A percentile compares a stretch with the other conserved stretches of the same genome.
Conservation (phyloP, 2,329 filamentous ascomycete species). For the Monilinia vaccinii-corymbosi region DNA sequence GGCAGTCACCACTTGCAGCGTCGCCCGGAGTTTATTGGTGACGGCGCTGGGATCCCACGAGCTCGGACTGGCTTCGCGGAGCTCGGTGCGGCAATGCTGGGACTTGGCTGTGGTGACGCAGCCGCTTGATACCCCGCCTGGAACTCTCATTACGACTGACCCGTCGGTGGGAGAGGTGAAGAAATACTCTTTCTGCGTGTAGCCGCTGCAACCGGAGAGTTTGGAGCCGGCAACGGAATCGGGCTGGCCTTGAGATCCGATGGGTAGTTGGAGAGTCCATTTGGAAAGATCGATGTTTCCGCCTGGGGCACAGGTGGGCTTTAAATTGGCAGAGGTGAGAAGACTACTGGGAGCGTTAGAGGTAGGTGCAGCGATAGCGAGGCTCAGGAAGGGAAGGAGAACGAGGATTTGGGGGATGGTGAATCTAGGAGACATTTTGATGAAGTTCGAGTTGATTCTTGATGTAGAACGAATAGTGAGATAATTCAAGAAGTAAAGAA, state of each 20-base stretch:
- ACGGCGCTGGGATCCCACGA: conserved; percentile 30
- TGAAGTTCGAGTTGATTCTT: not conserved
- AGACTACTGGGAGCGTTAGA: not conserved
- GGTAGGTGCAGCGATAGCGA: not conserved
- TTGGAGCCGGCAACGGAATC: conserved; percentile 26
- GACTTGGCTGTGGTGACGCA: conserved; percentile 35
- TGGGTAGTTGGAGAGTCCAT: conserved; percentile 34
- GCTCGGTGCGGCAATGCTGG: conserved; percentile 35
- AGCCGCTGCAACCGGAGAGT: conserved; percentile 33
- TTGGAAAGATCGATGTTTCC: conserved; percentile 30
- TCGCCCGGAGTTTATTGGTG: conserved; percentile 30
- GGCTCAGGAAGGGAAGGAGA: conserved; percentile 1
- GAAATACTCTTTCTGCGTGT: conserved; percentile 30
- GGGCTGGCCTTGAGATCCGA: conserved; percentile 26
- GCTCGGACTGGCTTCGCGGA: conserved; percentile 31
- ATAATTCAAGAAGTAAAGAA: not conserved
- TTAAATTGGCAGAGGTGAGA: not conserved
- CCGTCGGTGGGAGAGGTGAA: conserved; percentile 30
- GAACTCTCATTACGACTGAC: conserved; percentile 34
- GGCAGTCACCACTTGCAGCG: conserved; percentile 26
- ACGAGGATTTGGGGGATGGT: conserved; percentile 1
- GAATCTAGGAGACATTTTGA: conserved; percentile 3
- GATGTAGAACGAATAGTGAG: not conserved
- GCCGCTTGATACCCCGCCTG: conserved; percentile 27
- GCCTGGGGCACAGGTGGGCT: conserved; percentile 20